Evolutionary conservation across 2,329 filamentous ascomycete genomes (phyloP).

Genomic region (Plenodomus tracheiphilus): DNA sequence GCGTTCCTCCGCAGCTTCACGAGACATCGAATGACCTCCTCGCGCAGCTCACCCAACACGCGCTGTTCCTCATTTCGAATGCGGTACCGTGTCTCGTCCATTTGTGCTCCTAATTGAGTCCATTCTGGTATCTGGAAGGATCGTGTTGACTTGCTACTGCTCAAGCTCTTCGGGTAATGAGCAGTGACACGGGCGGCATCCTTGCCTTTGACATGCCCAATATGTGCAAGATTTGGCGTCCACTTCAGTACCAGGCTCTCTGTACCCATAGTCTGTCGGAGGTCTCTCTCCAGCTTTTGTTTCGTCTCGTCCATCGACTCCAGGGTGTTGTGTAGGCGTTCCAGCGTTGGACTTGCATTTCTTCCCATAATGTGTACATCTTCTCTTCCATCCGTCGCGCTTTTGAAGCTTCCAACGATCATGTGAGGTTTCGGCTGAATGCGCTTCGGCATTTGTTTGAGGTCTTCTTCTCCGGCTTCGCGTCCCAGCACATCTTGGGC

Average conservation of each 20-base stretch:
- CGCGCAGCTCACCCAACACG: slow-evolving; percentile 75
- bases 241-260: slow-evolving; percentile 74
- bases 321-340: slow-evolving; percentile 69
- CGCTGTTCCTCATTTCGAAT: slow-evolving; percentile 84
- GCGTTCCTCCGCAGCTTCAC: slow-evolving; percentile 88
- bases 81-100: slow-evolving; percentile 76
- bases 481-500: slow-evolving; percentile 70
- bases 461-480: slow-evolving; percentile 65
- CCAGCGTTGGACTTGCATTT: slow-evolving; percentile 67
- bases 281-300: slow-evolving; percentile 58
- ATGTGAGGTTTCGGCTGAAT: slow-evolving; percentile 41
- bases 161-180: slow-evolving; percentile 61
- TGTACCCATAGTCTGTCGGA: slow-evolving; percentile 62
- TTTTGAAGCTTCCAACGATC: slow-evolving; percentile 37
- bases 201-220: slow-evolving; percentile 86
- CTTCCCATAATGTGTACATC: slow-evolving; percentile 67
- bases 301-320: slow-evolving; percentile 64
- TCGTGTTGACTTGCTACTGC: slow-evolving; percentile 79
- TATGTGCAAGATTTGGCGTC: slow-evolving; percentile 84
- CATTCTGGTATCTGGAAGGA: slow-evolving; percentile 84
- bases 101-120: slow-evolving; percentile 75
- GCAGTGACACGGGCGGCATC: slow-evolving; percentile 51
- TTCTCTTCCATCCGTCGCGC: slow-evolving; percentile 43
- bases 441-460: slow-evolving; percentile 42
- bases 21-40: slow-evolving; percentile 76